Conservation (phyloP, 495 filamentous ascomycete species). For the Xylaria curta region DNA sequence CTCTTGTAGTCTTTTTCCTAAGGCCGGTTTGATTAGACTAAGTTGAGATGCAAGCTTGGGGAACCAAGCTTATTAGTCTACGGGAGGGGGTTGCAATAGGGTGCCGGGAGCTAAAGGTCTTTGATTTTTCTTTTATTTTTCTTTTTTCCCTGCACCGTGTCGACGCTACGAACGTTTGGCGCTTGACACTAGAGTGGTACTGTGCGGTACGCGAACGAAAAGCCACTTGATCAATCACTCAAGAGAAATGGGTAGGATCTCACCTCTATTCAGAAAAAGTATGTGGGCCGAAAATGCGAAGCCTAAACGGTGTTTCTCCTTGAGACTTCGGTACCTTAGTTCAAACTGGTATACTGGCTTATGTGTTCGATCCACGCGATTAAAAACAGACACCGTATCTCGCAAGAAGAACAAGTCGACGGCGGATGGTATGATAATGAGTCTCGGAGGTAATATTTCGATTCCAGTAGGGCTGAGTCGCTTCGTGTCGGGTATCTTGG, state of each 20-base stretch:
- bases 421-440: constrained; percentile 23
- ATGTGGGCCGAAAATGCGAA: constrained; percentile 15
- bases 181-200: constrained; percentile 19
- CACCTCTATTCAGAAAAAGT: constrained; percentile 13
- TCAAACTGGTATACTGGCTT: constrained; percentile 14
- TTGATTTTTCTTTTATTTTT: constrained; percentile 17
- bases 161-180: constrained; percentile 18
- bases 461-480: constrained; percentile 29
- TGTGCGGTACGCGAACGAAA: constrained; percentile 19
- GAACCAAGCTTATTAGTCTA: constrained; percentile 20
- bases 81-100: constrained; percentile 29
- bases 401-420: constrained; percentile 20
- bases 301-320: constrained; percentile 2
- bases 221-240: constrained; percentile 26
- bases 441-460: constrained; percentile 28
- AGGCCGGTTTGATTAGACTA: constrained; percentile 36
- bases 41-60: constrained; percentile 17
- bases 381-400: constrained; percentile 24
- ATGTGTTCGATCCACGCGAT: constrained; percentile 13
- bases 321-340: constrained; percentile 7
- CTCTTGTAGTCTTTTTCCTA: constrained; percentile 27
- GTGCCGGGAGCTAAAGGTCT: constrained; percentile 20
- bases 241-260: constrained; percentile 18
- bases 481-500: constrained; percentile 9
- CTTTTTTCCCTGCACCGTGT: constrained; percentile 28